A percentile compares a stretch with the other conserved stretches of the same genome.
Conservation (phyloP, 2,329 filamentous ascomycete species). For the Monilinia laxa region DNA sequence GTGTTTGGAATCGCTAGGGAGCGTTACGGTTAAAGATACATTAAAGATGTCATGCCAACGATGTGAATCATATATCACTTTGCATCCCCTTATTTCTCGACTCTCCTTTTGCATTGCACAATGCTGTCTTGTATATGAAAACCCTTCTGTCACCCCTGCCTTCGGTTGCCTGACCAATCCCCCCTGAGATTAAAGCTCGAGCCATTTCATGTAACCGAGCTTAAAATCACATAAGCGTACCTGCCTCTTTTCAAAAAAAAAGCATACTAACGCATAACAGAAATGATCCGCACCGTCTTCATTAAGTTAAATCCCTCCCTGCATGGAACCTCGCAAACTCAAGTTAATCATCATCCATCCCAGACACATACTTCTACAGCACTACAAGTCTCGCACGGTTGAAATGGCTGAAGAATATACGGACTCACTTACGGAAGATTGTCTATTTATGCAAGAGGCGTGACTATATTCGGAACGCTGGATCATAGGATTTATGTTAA, state of each 20-base stretch:
- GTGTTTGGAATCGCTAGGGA: neutral
- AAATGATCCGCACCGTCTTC: too few species aligned
- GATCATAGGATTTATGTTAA: too few species aligned
- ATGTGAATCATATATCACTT: neutral
- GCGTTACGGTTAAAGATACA: conserved; percentile 1
- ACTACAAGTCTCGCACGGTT: too few species aligned
- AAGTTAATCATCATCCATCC: too few species aligned
- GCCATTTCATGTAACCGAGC: conserved; percentile 1
- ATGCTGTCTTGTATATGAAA: neutral
- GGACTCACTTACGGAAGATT: too few species aligned
- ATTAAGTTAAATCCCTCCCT: too few species aligned
- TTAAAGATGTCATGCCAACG: neutral
- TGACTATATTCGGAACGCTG: too few species aligned
- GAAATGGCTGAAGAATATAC: too few species aligned
- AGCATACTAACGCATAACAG: too few species aligned
- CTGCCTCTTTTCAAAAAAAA: neutral
- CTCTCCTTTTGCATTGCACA: neutral
- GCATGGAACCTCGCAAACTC: too few species aligned
- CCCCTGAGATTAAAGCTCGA: neutral
- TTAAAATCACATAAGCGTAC: neutral
- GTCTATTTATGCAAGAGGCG: too few species aligned
- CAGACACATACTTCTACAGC: too few species aligned
- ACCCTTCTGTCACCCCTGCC: neutral
- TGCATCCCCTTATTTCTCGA: neutral
- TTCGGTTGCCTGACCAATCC: neutral